Conservation (phyloP, 805 yeast genomes). For the Komagataella ulmi region DNA sequence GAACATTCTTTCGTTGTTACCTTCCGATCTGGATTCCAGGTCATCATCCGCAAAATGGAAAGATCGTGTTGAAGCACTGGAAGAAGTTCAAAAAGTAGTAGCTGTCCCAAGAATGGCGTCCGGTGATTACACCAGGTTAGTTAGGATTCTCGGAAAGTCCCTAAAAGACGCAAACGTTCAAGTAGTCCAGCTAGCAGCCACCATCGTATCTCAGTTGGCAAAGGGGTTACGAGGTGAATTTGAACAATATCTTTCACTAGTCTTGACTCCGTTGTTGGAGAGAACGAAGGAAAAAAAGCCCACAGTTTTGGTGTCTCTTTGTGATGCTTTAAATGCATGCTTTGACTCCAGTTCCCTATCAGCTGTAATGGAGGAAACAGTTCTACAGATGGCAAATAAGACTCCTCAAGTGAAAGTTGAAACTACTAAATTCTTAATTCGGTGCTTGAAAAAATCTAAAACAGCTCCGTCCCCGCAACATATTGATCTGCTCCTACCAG, state of each 20-base stretch:
- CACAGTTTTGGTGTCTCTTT: conserved; percentile 61
- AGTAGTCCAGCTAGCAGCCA: conserved; percentile 71
- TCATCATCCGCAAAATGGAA: conserved; percentile 72
- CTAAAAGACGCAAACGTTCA: conserved; percentile 83
- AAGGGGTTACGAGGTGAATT: conserved; percentile 51
- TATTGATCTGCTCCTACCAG: conserved; percentile 40
- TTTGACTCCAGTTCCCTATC: conserved; percentile 35
- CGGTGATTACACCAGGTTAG: conserved; percentile 55
- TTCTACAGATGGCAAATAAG: conserved; percentile 55
- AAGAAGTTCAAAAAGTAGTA: conserved; percentile 37
- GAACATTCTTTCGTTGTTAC: conserved; percentile 52
- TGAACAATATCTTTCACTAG: conserved; percentile 33
- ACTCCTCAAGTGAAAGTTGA: conserved; percentile 76
- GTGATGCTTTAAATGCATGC: conserved; percentile 49
- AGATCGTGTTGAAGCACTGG: conserved; percentile 78
- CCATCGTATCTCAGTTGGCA: conserved; percentile 45
- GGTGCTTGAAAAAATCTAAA: conserved; percentile 42
- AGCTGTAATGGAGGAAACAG: conserved; percentile 45
- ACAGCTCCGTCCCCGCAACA: conserved; percentile 37
- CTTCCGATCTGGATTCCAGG: conserved; percentile 41
- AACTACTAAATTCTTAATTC: conserved; percentile 46
- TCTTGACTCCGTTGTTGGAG: conserved; percentile 57
- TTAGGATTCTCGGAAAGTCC: conserved; percentile 52
- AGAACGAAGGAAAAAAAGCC: conserved; percentile 83
- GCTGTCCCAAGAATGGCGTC: conserved; percentile 41